A percentile compares a stretch with the other conserved stretches of the same genome.
These are phyloP conservation scores for Diaporthe destruens DNA, from an alignment of 2,329 filamentous ascomycete species.

Conservation along the genomic window DNA sequence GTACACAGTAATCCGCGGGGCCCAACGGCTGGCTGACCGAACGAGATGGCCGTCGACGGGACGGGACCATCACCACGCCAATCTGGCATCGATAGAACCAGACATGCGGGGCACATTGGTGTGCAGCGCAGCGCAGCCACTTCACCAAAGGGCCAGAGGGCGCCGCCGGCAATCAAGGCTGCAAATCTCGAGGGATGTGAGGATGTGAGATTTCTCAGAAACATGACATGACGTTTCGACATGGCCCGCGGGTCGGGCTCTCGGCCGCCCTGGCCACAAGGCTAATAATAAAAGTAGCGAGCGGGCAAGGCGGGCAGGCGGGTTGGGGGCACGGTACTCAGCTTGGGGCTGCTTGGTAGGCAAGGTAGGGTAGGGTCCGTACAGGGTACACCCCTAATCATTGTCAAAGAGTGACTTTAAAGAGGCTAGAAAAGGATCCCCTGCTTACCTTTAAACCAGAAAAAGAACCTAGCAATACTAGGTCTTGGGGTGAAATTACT, in stretches of 20 bases:
- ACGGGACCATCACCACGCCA: not conserved
- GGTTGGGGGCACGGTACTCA: not conserved
- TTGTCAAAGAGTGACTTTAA: too few species aligned
- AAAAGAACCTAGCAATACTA: too few species aligned
- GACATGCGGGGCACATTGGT: not conserved
- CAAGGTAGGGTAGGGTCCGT: not conserved
- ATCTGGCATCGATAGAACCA: not conserved
- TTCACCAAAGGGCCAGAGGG: not conserved
- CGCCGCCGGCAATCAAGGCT: not conserved
- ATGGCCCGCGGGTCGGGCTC: constrained; percentile 36
- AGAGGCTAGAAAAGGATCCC: too few species aligned
- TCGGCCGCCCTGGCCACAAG: constrained; percentile 22
- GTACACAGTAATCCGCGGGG: not conserved
- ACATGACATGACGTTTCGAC: constrained; percentile 37
- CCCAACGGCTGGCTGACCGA: not conserved
- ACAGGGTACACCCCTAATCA: too few species aligned
- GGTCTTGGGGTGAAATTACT: too few species aligned
- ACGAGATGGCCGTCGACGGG: not conserved
- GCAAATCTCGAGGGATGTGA: constrained; percentile 26
- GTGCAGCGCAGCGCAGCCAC: not conserved
- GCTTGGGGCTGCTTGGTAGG: not conserved
- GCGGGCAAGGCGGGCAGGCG: constrained; percentile 1
- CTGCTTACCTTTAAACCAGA: too few species aligned
- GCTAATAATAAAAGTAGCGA: constrained; percentile 27
- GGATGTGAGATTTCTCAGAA: constrained; percentile 26